These are phyloP conservation scores for Sporobolomyces roseus DNA, from an alignment of 768 basidiomycete genomes.

Conservation along the genomic window DNA sequence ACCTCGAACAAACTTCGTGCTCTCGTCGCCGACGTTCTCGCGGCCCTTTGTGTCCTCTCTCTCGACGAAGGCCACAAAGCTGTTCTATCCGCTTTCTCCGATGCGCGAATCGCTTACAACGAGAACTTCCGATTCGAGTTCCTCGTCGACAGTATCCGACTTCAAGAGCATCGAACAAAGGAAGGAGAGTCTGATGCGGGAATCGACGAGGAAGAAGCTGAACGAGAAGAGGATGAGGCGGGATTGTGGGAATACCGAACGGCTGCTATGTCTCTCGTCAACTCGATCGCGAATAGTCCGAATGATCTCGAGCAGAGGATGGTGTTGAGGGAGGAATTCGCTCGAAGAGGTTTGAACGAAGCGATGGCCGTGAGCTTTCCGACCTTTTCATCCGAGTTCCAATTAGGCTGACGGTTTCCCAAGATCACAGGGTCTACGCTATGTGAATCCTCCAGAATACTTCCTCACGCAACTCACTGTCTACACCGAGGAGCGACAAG, in stretches of 20 bases:
- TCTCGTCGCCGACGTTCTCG: constrained; percentile 70
- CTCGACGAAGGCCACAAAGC: constrained; percentile 65
- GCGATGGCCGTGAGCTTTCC: constrained; percentile 65
- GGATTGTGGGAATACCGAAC: constrained; percentile 77
- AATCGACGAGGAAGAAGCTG: background rate
- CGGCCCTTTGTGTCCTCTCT: constrained; percentile 75
- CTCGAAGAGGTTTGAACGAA: constrained; percentile 75
- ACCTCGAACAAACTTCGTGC: constrained; percentile 66
- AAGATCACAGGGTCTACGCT: constrained; percentile 67
- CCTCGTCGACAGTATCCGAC: constrained; percentile 62
- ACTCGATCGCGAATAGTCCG: constrained; percentile 71
- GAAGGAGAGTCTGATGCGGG: constrained; percentile 19
- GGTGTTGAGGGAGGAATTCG: constrained; percentile 74
- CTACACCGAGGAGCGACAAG: constrained; percentile 82
- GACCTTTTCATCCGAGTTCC: background rate
- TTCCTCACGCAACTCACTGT: constrained; percentile 75
- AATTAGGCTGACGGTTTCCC: too few species aligned
- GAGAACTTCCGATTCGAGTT: constrained; percentile 77
- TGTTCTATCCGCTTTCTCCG: constrained; percentile 73
- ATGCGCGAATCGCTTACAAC: constrained; percentile 66
- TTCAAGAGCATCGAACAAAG: constrained; percentile 54
- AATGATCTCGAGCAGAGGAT: constrained; percentile 74
- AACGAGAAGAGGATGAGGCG: constrained; percentile 52
- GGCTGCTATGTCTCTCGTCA: constrained; percentile 71
- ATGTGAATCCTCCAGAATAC: constrained; percentile 68